A percentile compares a stretch with the other conserved stretches of the same genome.
Evolutionary conservation across 1,139 yeast genomes (phyloP).

Genomic region (Lodderomyces oxycetoniae): DNA sequence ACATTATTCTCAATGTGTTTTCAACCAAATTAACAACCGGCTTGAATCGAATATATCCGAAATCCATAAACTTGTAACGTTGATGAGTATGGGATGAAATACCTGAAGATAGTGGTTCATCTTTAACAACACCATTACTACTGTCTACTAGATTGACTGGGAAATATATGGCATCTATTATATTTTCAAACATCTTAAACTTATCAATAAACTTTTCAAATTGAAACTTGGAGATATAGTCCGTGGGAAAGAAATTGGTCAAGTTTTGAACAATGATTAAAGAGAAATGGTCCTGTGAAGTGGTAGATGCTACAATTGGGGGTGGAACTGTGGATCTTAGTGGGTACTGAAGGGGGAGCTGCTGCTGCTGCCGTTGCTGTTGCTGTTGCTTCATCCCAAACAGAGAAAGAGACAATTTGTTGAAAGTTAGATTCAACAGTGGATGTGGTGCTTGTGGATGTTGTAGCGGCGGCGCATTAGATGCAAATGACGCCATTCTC

Average conservation of each 20-base stretch:
- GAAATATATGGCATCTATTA: conserved; percentile 41
- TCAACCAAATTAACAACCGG: conserved; percentile 18
- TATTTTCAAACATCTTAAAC: conserved; percentile 33
- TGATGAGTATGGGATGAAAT: background rate
- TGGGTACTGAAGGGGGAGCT: conserved; percentile 1
- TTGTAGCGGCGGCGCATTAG: background rate
- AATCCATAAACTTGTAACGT: conserved; percentile 17
- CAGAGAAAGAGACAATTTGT: background rate
- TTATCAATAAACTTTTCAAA: conserved; percentile 25
- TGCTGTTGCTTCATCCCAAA: background rate
- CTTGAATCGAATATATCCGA: conserved; percentile 32
- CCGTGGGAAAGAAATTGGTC: conserved; percentile 24
- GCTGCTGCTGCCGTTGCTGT: conserved; percentile 1
- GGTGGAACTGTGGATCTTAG: background rate
- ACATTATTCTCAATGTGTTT: conserved; percentile 27
- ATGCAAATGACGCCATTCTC: conserved; percentile 12
- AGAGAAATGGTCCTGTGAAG: conserved; percentile 16
- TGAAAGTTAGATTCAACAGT: no score
- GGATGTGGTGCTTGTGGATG: conserved; percentile 1
- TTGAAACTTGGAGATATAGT: conserved; percentile 7
- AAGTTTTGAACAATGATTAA: conserved; percentile 45
- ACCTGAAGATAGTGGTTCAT: conserved; percentile 5
- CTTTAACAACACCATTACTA: conserved; percentile 13
- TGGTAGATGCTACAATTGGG: conserved; percentile 1
- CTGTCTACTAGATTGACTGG: conserved; percentile 25